Conservation (phyloP, 2,329 filamentous ascomycete genomes). For the Ceratocystis harringtonii region DNA sequence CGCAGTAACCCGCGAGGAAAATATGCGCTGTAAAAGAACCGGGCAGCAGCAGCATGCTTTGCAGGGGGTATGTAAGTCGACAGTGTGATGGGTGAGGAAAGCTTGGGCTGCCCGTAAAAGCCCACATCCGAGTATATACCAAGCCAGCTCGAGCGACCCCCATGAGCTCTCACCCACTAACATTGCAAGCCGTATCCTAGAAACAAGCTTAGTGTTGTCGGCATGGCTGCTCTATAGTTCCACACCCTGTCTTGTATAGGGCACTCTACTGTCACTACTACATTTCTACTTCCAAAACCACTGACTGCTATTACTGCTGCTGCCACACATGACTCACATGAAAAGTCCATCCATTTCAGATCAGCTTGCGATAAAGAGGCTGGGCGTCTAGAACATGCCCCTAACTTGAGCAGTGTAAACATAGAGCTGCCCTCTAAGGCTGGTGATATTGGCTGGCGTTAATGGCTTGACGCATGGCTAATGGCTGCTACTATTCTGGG, state of each 20-base stretch:
- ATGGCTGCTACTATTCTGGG: neutral
- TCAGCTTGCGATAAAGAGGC: neutral
- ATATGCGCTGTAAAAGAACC: neutral
- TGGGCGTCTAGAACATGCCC: neutral
- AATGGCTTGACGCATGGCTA: neutral
- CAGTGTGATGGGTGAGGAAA: too few species aligned
- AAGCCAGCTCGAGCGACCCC: neutral
- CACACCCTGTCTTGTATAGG: neutral
- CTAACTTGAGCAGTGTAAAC: neutral
- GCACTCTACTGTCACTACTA: neutral
- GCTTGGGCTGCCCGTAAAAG: neutral
- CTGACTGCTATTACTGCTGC: neutral
- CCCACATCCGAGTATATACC: neutral
- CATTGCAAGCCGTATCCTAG: neutral
- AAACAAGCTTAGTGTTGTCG: neutral
- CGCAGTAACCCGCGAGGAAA: neutral
- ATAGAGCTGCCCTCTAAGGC: neutral
- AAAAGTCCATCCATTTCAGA: neutral
- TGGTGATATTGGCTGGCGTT: neutral
- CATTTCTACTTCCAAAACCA: neutral
- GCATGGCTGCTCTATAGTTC: neutral
- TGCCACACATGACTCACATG: neutral
- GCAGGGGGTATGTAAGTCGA: neutral
- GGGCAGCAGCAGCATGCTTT: neutral
- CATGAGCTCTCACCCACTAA: neutral